These are phyloP conservation scores for Cercospora sojina DNA, from an alignment of 2,329 filamentous ascomycete genomes.

Conservation along the genomic window DNA sequence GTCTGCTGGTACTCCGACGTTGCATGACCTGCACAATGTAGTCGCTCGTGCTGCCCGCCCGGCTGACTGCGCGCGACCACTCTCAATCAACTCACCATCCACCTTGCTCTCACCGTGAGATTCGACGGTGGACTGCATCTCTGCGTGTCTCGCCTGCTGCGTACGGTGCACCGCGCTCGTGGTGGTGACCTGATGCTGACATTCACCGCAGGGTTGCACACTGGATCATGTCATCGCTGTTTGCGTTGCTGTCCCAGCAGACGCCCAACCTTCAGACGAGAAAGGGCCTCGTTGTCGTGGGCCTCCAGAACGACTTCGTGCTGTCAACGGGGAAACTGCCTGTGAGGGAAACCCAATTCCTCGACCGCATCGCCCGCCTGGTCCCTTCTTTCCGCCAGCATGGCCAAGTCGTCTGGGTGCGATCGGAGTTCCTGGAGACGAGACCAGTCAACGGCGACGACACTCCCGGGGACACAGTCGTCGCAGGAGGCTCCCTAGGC, in stretches of 20 bases:
- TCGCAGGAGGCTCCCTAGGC: constrained; percentile 25
- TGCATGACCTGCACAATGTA: constrained; percentile 24
- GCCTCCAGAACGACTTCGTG: constrained; percentile 89
- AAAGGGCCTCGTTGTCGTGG: constrained; percentile 76
- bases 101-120: background rate
- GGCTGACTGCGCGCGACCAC: constrained; percentile 13
- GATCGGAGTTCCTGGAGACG: constrained; percentile 61
- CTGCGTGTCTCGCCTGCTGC: background rate
- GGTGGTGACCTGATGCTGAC: background rate
- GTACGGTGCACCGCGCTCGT: background rate
- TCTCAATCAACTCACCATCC: constrained; percentile 10
- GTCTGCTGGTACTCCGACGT: constrained; percentile 22
- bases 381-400: constrained; percentile 70
- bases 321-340: constrained; percentile 65
- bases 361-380: constrained; percentile 65
- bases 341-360: constrained; percentile 62
- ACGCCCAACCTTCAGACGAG: constrained; percentile 56
- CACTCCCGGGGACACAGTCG: constrained; percentile 29
- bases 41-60: constrained; percentile 8
- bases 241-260: constrained; percentile 47
- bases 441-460: constrained; percentile 24
- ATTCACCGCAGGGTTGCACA: background rate
- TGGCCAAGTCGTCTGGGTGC: constrained; percentile 80
- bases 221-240: constrained; percentile 43
- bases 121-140: background rate